phyloP scores from a whole-genome alignment of 352 stramenopile species.

The Pythium coloratum region DNA sequence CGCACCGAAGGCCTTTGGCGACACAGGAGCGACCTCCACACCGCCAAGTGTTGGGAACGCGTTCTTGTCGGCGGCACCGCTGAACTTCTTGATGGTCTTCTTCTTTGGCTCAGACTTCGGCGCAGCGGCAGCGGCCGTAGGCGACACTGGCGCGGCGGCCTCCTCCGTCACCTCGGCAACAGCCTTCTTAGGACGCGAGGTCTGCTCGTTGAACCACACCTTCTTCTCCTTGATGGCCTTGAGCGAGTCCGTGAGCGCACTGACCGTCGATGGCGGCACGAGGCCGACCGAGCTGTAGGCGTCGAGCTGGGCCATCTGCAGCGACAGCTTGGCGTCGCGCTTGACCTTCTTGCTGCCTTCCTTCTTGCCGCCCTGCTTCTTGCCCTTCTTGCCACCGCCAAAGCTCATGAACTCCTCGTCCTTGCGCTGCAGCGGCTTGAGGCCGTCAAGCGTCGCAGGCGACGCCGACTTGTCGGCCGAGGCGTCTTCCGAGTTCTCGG shows the following conservation, averaged over 20 bases:
- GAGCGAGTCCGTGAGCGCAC: conserved; percentile 84
- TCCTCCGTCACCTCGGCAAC: conserved; percentile 8
- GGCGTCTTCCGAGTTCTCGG: conserved; percentile 40
- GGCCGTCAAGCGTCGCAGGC: conserved; percentile 88
- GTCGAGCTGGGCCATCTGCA: conserved; percentile 78
- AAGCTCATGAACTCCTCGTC: conserved; percentile 85
- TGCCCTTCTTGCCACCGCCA: conserved; percentile 67
- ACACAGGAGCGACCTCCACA: conserved; percentile 34
- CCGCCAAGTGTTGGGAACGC: conserved; percentile 82
- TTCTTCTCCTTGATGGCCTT: conserved; percentile 96
- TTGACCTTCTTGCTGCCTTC: conserved; percentile 68
- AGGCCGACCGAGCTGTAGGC: conserved; percentile 93
- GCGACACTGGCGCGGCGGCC: conserved; percentile 11
- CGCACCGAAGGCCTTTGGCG: conserved; percentile 18
- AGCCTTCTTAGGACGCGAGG: conserved; percentile 38
- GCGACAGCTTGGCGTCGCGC: conserved; percentile 74
- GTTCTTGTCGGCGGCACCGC: conserved; percentile 59
- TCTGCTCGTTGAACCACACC: conserved; percentile 80
- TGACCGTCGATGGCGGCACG: conserved; percentile 85
- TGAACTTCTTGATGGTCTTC: conserved; percentile 81
- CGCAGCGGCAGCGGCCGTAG: conserved; percentile 22
- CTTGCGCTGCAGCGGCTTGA: conserved; percentile 90
- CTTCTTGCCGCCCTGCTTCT: conserved; percentile 58
- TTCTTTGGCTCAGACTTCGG: conserved; percentile 60
- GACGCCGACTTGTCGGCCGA: conserved; percentile 29